Conservation (phyloP, 345 rosid genomes). For the Rhizophora mangle region DNA sequence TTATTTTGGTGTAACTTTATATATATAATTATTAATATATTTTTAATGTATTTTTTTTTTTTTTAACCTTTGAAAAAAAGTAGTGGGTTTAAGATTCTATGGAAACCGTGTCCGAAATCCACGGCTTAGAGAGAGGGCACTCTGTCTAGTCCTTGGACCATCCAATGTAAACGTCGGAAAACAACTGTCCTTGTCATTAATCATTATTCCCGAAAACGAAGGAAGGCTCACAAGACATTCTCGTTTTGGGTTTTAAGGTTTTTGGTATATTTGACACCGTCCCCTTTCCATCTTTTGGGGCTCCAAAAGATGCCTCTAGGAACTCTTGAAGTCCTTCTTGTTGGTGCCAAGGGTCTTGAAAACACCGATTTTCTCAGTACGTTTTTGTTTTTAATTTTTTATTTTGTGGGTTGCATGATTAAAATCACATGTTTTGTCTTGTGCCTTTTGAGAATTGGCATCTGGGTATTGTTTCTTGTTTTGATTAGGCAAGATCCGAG, state of each 20-base stretch:
- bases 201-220: neutral
- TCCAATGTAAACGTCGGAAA: neutral
- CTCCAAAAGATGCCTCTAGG: constrained; percentile 45
- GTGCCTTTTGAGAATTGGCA: neutral
- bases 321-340: constrained; percentile 62
- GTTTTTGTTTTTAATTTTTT: neutral
- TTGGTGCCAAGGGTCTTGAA: constrained; percentile 61
- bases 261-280: no score
- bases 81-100: neutral
- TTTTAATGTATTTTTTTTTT: no score
- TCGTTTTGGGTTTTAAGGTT: neutral
- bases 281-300: neutral
- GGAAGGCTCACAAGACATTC: neutral
- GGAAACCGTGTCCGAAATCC: neutral
- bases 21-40: no score
- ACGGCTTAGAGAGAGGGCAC: neutral
- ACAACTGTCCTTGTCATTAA: neutral
- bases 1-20: no score
- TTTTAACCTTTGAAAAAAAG: no score
- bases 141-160: neutral
- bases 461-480: neutral
- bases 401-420: neutral
- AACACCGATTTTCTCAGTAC: constrained; percentile 26
- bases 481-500: neutral
- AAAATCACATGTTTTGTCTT: neutral